Evolutionary conservation across 208 protist genomes (phyloP), one percentile per base, ranked within the genome.

Genomic region (Sergeia podlipaevii): DNA sequence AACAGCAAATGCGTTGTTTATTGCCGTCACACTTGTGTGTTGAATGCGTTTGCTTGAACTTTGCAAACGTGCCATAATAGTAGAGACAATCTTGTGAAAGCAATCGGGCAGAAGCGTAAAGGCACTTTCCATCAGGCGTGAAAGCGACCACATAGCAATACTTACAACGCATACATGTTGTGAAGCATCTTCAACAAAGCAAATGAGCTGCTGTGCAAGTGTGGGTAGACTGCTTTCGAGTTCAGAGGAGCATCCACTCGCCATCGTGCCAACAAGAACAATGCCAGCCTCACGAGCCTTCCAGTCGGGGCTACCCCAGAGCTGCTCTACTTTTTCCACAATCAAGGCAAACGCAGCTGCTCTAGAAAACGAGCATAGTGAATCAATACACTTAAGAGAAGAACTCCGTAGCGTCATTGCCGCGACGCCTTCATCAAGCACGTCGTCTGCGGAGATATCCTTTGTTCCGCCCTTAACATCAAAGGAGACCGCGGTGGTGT

Each of bases 81-180:
- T 61, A 29, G 38, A 42, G 5, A 89, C 46, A 60, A 79, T 66
- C 17, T 62, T 60, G 30, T 62, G 17, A 45, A 59, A 84, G 49
- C 8, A 38, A 44, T 26, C 15, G 6, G 46, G 36, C 21, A 27
- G 33, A 41, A 33, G 29, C 15, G 42, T 41, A 15, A 89, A 38
- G 27, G 80, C 66, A 26, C 27, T 49, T 48, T 91, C 84, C 43
- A 80, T 50, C 15, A 87, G 50, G 6, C 81, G 77, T 6, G 80
- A 89, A n/a, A 95, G 70, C 17, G 75, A 71, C 84, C 88, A 95
- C 44, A 76, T 45, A 11, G 88, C 80, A 39, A 95, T 90, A 51
- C 88, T 95, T n/a, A 65, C 66, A 8, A 95, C 84, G 59, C 85
- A 95, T 36, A 91, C 69, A 51, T 92, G 73, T 43, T 88, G 78